A percentile compares a stretch with the other conserved stretches of the same genome.
Evolutionary conservation across 163 green algal species (phyloP).

Genomic region (Chlamydomonas reinhardtii): DNA sequence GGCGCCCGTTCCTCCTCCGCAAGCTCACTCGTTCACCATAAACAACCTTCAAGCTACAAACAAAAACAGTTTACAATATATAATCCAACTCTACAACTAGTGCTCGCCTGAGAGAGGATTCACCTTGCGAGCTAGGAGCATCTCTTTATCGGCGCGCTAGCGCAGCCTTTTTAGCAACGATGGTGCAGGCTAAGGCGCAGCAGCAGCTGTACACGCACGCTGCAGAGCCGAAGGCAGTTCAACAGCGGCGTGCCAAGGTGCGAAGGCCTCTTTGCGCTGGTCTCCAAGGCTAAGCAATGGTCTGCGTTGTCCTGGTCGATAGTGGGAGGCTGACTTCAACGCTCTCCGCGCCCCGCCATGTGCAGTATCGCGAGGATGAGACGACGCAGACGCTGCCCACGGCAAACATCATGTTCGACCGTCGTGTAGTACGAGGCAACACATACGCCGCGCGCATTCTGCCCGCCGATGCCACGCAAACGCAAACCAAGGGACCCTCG

Average conservation of each 20-base stretch:
- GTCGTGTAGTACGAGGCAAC: slow-evolving; percentile 87
- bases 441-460: slow-evolving; percentile 86
- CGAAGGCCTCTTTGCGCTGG: background rate
- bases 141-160: no score
- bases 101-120: no score
- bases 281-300: background rate
- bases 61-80: background rate
- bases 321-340: background rate
- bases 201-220: slow-evolving; percentile 77
- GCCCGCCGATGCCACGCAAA: slow-evolving; percentile 62
- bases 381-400: slow-evolving; percentile 20
- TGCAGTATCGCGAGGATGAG: slow-evolving; percentile 72
- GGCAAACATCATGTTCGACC: slow-evolving; percentile 92
- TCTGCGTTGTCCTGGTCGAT: background rate
- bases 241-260: slow-evolving; percentile 69
- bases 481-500: background rate
- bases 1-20: no score
- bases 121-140: no score
- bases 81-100: no score
- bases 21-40: background rate
- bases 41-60: background rate
- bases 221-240: slow-evolving; percentile 72
- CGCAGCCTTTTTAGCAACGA: slow-evolving; percentile 9
- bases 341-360: slow-evolving; percentile 11
- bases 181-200: slow-evolving; percentile 58